Conservation (phyloP, 352 stramenopile genomes). For the Pseudoperonospora humuli region DNA sequence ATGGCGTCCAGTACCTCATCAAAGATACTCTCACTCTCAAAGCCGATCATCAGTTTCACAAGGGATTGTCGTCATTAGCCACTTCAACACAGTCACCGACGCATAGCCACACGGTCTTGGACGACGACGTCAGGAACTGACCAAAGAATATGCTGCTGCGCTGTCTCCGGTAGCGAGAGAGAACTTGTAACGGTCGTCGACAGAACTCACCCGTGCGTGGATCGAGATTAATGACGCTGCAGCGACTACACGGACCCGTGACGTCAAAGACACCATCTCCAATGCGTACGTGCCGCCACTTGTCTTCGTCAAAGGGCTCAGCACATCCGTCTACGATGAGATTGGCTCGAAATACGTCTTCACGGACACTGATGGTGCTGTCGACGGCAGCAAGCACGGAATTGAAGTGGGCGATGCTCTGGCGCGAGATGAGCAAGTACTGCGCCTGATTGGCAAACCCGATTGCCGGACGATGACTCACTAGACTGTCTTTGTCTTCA, state of each 20-base stretch:
- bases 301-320: slow-evolving; percentile 69
- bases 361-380: slow-evolving; percentile 26
- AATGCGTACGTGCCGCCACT: slow-evolving; percentile 47
- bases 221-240: slow-evolving; percentile 82
- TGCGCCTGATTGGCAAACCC: slow-evolving; percentile 73
- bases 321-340: slow-evolving; percentile 55
- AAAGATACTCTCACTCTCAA: slow-evolving; percentile 15
- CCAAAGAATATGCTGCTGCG: slow-evolving; percentile 78
- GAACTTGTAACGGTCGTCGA: slow-evolving; percentile 51
- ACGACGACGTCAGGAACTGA: slow-evolving; percentile 46
- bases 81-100: slow-evolving; percentile 23
- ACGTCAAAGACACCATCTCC: slow-evolving; percentile 40
- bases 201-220: slow-evolving; percentile 48
- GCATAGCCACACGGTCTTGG: slow-evolving; percentile 30
- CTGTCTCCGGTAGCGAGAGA: slow-evolving; percentile 67
- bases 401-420: slow-evolving; percentile 51
- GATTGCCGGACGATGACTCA: slow-evolving; percentile 28
- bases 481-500: neutral
- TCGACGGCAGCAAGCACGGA: slow-evolving; percentile 24
- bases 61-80: neutral
- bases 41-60: slow-evolving; percentile 6
- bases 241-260: slow-evolving; percentile 64
- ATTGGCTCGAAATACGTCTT: slow-evolving; percentile 71
- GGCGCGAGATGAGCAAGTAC: slow-evolving; percentile 53
- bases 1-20: slow-evolving; percentile 9